Conservation (phyloP, 306 rosid genomes). For the Mimosa pudica region DNA sequence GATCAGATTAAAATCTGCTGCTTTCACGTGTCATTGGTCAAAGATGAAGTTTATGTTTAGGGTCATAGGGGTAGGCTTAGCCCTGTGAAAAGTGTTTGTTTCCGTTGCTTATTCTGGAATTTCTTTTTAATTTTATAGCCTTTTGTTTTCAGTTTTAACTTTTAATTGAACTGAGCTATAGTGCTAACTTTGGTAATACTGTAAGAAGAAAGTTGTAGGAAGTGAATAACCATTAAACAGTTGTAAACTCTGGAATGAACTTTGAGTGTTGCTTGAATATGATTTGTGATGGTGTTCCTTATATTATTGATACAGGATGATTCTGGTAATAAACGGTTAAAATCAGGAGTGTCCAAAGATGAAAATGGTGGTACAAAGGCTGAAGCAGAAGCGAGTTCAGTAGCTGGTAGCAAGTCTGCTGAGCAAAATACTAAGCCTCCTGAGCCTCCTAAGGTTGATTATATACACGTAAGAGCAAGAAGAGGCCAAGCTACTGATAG, state of each 20-base stretch:
- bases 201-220: neutral
- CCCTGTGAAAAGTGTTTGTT: neutral
- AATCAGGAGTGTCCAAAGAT: slow-evolving; percentile 42
- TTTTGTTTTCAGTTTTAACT: neutral
- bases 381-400: slow-evolving; percentile 58
- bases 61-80: neutral
- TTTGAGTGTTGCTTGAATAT: slow-evolving; percentile 9
- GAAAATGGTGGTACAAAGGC: slow-evolving; percentile 44
- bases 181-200: neutral
- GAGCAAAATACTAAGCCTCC: slow-evolving; percentile 52
- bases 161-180: neutral
- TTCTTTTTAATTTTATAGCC: neutral
- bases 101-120: neutral
- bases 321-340: slow-evolving; percentile 56
- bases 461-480: slow-evolving; percentile 93
- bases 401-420: slow-evolving; percentile 47
- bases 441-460: slow-evolving; percentile 80
- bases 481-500: slow-evolving; percentile 99
- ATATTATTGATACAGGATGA: slow-evolving; percentile 45
- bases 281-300: slow-evolving; percentile 17
- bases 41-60: neutral
- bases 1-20: neutral
- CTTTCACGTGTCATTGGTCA: slow-evolving; percentile 11
- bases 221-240: neutral
- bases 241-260: neutral